Base-by-base conservation (phyloP, 73 alveolate species). In the Paramecium pentaurelia region DNA sequence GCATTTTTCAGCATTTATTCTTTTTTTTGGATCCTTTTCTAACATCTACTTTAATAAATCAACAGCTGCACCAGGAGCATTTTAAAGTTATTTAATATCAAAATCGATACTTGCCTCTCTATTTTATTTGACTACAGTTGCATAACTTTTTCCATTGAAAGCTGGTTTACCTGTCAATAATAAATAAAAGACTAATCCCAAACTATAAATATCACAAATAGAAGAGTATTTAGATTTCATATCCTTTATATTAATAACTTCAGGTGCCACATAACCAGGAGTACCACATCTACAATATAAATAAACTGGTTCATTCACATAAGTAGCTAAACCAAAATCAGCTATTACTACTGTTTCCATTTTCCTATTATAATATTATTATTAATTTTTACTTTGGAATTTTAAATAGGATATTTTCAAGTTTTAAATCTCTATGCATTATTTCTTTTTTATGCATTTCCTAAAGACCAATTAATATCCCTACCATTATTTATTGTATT, bases 221-320 rank as follows among this genome's bases (percentile, higher is more conserved):
- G 91, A 80, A 1, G 64, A 32, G 34, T 80, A 80, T 32, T 80
- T 34, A 45, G 91, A 42, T 20, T 80, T 80, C 91, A 80, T 80
- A n/a, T 80, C 94, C 49, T 89, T 89, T 30, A 71, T 32, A 49
- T 71, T 77, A 11, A 89, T 77, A 28, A 89, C 94, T 89, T 89
- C 94, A 10, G 94, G 94, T 38, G 94, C 94, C 18, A 89, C 94
- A 73, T 71, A 89, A 32, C 94, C 94, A 42, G 94, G 94, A 45
- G 94, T 89, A 44, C 94, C 94, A 73, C 94, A 89, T 45, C 94
- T 64, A 25, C 88, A 71, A 89, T 71, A 89, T 60, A 89, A 47
- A 54, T 71, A 71, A 40, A 71, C 88, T 34, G 90, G 90, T 18
- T 71, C 88, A 89, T 89, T 83, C 3, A 89, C 88, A 71, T 83